phyloP scores from a whole-genome alignment of 176 grass and related monocot species.

The Aegilops tauschii region DNA sequence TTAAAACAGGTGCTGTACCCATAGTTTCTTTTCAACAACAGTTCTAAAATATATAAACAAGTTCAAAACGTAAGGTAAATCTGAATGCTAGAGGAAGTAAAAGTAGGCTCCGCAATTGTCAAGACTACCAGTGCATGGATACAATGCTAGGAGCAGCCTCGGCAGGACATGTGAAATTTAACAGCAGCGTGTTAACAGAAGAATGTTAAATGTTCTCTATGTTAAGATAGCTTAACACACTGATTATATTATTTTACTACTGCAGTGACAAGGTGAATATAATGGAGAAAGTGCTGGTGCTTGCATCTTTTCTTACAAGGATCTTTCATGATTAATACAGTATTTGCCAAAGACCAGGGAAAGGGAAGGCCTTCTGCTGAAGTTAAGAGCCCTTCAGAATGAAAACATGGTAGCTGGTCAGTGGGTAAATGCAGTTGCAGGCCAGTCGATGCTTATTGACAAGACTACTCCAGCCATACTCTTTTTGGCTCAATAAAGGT shows the following conservation, averaged over 20 bases:
- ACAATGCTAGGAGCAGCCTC: neutral
- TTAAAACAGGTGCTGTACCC: neutral
- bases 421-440: neutral
- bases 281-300: too few species aligned
- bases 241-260: neutral
- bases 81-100: neutral
- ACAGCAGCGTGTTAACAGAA: neutral
- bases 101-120: neutral
- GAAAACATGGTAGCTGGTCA: neutral
- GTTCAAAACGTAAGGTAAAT: neutral
- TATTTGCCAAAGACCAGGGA: neutral
- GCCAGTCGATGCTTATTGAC: neutral
- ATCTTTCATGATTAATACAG: neutral
- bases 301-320: neutral
- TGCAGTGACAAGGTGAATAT: neutral
- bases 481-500: neutral
- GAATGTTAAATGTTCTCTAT: neutral
- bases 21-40: neutral
- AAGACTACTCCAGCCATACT: neutral
- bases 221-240: neutral
- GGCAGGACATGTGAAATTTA: neutral
- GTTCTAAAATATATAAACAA: neutral
- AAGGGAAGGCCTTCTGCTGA: neutral
- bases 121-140: neutral
- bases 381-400: neutral